Conservation (phyloP, 768 basidiomycete species). For the Lactifluus hygrophoroides region DNA sequence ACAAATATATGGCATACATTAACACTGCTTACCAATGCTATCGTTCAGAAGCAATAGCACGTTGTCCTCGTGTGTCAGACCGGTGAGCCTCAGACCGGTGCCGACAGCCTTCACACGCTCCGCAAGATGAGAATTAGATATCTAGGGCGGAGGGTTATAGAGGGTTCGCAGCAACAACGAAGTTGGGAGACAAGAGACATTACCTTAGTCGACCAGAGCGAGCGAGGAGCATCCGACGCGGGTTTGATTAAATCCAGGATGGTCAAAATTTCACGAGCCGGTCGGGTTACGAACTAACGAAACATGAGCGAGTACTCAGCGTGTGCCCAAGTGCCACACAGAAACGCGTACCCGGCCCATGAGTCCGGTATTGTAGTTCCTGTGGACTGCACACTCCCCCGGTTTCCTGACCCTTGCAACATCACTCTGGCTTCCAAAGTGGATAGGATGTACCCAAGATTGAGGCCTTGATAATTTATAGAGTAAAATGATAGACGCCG, state of each 20-base stretch:
- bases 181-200: background rate
- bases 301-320: background rate
- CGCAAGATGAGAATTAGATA: conserved; percentile 64
- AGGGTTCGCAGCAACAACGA: background rate
- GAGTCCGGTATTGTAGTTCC: conserved; percentile 82
- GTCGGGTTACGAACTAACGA: conserved; percentile 61
- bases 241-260: conserved; percentile 60
- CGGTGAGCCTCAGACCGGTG: conserved; percentile 54
- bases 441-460: conserved; percentile 86
- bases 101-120: conserved; percentile 62
- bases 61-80: conserved; percentile 49
- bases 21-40: conserved; percentile 44
- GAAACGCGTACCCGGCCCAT: conserved; percentile 58
- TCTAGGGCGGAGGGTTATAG: conserved; percentile 33
- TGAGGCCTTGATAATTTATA: conserved; percentile 75
- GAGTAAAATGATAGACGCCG: conserved; percentile 66
- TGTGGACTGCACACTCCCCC: conserved; percentile 78
- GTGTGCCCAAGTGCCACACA: background rate
- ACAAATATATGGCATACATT: background rate
- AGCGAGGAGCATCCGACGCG: conserved; percentile 57
- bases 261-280: conserved; percentile 61
- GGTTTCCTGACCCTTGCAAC: conserved; percentile 73
- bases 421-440: conserved; percentile 88
- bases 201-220: conserved; percentile 75
- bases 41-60: conserved; percentile 74